Percentiles rank a stretch among this genome's conserved stretches.
These are phyloP conservation scores for Phyllosticta paracitricarpa DNA, from an alignment of 2,329 filamentous ascomycete genomes.

Conservation along the genomic window DNA sequence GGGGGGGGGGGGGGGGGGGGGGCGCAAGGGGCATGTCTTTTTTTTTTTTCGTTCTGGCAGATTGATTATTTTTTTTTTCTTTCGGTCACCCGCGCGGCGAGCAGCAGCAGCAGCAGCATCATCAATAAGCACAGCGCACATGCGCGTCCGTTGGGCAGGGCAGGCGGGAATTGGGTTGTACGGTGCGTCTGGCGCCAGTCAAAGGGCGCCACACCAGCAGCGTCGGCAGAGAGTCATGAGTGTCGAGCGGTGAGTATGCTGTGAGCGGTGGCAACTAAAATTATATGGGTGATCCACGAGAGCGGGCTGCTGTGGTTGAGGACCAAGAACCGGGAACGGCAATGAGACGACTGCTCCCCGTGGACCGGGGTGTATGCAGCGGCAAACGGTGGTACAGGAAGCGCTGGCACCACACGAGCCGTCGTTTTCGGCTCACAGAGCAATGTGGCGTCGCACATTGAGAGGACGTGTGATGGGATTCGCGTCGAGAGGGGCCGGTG, in stretches of 20 bases:
- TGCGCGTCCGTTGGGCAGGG: neutral
- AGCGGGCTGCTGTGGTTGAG: neutral
- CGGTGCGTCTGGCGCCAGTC: neutral
- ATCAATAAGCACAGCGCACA: neutral
- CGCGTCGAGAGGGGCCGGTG: conserved; percentile 6
- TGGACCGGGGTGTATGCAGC: conserved; percentile 1
- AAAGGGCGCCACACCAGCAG: neutral
- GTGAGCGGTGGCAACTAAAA: neutral
- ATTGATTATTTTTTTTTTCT: neutral
- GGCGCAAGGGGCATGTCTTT: too few species aligned
- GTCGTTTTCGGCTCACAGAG: conserved; percentile 9
- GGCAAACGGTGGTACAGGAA: neutral
- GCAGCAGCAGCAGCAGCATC: neutral
- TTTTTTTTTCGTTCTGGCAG: too few species aligned
- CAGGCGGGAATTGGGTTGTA: neutral
- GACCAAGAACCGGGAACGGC: neutral
- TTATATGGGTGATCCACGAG: neutral
- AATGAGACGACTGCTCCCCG: neutral
- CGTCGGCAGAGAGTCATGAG: neutral
- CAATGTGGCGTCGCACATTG: conserved; percentile 9
- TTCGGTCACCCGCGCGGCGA: neutral
- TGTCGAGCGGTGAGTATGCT: neutral
- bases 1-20: too few species aligned
- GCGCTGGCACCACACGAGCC: conserved; percentile 10
- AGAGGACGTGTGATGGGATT: conserved; percentile 10